Evolutionary conservation across 2,329 filamentous ascomycete genomes (phyloP).

Genomic region (Onygena corvina): DNA sequence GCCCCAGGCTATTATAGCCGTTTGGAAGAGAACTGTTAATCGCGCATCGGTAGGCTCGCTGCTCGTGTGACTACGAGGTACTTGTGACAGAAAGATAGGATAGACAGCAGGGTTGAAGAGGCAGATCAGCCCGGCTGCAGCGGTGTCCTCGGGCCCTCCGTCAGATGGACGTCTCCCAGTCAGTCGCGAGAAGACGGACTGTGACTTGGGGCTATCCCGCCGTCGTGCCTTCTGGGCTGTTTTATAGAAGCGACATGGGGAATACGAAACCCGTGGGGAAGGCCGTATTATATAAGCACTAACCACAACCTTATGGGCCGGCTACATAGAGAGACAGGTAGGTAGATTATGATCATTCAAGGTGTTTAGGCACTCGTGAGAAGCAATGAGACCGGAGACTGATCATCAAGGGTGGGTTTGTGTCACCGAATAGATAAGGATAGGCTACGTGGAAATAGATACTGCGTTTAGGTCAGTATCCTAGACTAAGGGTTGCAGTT

Average conservation of each 20-base stretch:
- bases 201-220: not conserved
- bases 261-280: not conserved
- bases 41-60: not conserved
- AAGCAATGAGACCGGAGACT: too few species aligned
- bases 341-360: too few species aligned
- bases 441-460: too few species aligned
- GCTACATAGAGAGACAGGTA: not conserved
- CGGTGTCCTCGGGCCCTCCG: not conserved
- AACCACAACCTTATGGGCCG: too few species aligned
- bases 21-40: not conserved
- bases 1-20: slow-evolving; percentile 1
- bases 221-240: not conserved
- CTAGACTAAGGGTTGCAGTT: too few species aligned
- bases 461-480: too few species aligned
- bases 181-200: not conserved
- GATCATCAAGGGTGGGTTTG: too few species aligned
- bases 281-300: not conserved
- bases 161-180: not conserved
- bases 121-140: not conserved
- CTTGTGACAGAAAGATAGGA: not conserved
- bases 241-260: not conserved
- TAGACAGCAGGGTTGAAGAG: not conserved
- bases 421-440: too few species aligned
- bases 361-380: too few species aligned
- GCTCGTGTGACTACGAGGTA: not conserved